Conservation (phyloP, 2,329 filamentous ascomycete genomes). For the Exophiala oligosperma region DNA sequence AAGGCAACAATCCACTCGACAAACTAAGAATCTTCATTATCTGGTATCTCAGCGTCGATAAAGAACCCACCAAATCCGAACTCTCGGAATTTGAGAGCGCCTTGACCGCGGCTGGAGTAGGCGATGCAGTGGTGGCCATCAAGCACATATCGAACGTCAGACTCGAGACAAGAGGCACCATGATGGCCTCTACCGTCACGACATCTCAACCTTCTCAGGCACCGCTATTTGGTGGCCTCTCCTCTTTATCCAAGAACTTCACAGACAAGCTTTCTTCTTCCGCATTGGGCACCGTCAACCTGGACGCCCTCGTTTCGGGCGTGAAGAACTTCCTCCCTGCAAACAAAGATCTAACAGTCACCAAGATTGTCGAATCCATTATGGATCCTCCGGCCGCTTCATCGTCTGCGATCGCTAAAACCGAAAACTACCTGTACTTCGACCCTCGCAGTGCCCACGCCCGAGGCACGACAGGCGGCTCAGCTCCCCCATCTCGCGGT, state of each 20-base stretch:
- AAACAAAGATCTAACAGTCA: conserved; percentile 92
- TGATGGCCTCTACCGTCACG: conserved; percentile 79
- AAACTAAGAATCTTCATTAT: conserved; percentile 95
- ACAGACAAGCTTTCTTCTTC: conserved; percentile 94
- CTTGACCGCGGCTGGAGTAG: conserved; percentile 68
- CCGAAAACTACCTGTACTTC: conserved; percentile 95
- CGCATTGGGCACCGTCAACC: conserved; percentile 77
- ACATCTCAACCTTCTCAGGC: conserved; percentile 65
- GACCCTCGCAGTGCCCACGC: conserved; percentile 93
- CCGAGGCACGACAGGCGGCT: conserved; percentile 83
- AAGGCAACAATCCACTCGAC: conserved; percentile 80
- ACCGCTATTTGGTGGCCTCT: conserved; percentile 84
- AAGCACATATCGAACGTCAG: conserved; percentile 88
- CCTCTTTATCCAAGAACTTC: conserved; percentile 83
- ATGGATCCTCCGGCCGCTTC: conserved; percentile 94
- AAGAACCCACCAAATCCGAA: conserved; percentile 78
- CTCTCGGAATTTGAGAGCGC: conserved; percentile 85
- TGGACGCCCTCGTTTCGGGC: conserved; percentile 90
- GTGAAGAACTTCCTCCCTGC: conserved; percentile 98
- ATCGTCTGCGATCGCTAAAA: conserved; percentile 90
- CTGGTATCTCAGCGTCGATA: conserved; percentile 93
- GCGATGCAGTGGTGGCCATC: conserved; percentile 69
- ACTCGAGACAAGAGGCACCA: conserved; percentile 95
- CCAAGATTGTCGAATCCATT: conserved; percentile 95
- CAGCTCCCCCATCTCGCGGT: conserved; percentile 49